Evolutionary conservation across 2,329 filamentous ascomycete species (phyloP).

Genomic region (Alternaria incomplexa): DNA sequence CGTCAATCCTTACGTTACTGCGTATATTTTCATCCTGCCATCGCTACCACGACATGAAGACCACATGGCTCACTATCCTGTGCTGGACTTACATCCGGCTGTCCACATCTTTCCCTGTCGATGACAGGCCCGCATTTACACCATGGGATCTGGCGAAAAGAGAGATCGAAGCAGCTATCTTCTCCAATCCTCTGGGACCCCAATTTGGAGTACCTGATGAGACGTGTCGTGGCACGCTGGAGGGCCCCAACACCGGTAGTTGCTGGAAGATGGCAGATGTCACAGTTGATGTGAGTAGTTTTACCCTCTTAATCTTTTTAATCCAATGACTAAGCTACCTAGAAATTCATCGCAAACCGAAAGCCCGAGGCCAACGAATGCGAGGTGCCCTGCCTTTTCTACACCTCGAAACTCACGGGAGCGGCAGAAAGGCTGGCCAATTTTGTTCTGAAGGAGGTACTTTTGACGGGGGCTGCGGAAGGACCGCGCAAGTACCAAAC

Average conservation of each 20-base stretch:
- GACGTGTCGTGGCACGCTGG: not conserved
- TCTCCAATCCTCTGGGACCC: constrained; percentile 3
- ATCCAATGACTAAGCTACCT: not conserved
- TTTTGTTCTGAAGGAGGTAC: not conserved
- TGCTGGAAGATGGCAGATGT: not conserved
- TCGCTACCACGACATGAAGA: constrained; percentile 3
- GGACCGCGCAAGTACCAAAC: not conserved
- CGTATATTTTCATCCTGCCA: not conserved
- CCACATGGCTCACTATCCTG: not conserved
- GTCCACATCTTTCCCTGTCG: constrained; percentile 6
- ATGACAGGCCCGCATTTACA: constrained; percentile 11
- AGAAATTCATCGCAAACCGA: not conserved
- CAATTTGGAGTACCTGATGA: not conserved
- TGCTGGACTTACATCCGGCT: constrained; percentile 1
- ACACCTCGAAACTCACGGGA: not conserved
- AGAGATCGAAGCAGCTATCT: not conserved
- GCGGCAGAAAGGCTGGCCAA: not conserved
- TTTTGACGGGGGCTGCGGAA: not conserved
- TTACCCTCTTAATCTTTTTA: not conserved
- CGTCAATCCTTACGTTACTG: not conserved
- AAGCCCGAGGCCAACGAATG: not conserved
- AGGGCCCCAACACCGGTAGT: not conserved
- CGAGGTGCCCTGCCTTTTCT: not conserved
- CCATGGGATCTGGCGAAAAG: constrained; percentile 10
- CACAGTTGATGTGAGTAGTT: not conserved